Evolutionary conservation across 495 filamentous ascomycete species (phyloP), one percentile per base, ranked within the genome.

Genomic region (Bacidia rubella): DNA sequence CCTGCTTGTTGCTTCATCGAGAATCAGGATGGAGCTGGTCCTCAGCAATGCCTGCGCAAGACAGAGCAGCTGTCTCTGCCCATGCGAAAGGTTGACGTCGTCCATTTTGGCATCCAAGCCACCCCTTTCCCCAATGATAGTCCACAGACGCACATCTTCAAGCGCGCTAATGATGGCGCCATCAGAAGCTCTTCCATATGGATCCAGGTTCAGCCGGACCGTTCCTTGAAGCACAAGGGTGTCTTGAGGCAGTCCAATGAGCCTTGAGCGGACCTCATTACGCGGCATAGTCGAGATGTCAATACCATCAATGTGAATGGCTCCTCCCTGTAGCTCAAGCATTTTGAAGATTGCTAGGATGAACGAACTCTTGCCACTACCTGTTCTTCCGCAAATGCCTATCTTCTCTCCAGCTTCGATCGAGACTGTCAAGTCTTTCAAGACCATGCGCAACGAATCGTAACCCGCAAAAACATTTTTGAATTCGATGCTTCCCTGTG

Each of bases 11-110:
- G 68, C 68, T 57, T 76, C 73, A 40, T 77, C 74, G n/a, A 77
- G 64, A 12, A 75, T 64, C 17, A 76, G 62, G 47, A 76, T 68
- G 39, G 66, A 69, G 15, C 69, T 66, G 17, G 54, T 59, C 23
- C 73, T 63, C 26, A 86, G 64, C 9, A 86, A 63, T 0, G 77
- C 80, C 2, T 80, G 70, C 2, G 75, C 79, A n/a, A 86, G 68
- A 54, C 74, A 75, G 57, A 85, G 74, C 3, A 86, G 72, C 64
- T 85, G 82, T 32, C 69, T 69, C 57, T 86, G 80, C 0, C 82
- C 82, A 44, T 76, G 73, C 0, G 74, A 79, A 3, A 83, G 69
- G 54, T 68, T 66, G 40, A 73, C 65, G 11, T 66, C 68, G 5
- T 70, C 68, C 44, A 82, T 69, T 10, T 72, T 66, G 1, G 68